Evolutionary conservation across 345 rosid species (phyloP), one percentile per base, ranked within the genome.

Genomic region (Linum trigynum): DNA sequence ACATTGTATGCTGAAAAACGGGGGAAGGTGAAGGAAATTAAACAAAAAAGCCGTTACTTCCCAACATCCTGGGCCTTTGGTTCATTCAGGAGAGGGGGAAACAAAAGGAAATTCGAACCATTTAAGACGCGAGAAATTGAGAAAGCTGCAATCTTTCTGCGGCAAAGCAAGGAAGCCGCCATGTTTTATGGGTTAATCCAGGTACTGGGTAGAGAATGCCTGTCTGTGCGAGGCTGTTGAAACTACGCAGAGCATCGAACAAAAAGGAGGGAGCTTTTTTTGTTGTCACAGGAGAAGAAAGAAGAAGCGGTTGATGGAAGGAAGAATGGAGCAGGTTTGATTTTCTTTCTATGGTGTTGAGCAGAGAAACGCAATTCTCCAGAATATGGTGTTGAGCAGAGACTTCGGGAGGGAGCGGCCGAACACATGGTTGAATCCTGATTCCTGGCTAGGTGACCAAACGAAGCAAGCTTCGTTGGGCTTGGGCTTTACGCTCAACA

Each of bases 151-250:
- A 72, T 78, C 77, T 82, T 84, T 71, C 83, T 85, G 17, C 62
- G 75, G 39, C 83, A 79, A 77, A 82, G 78, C 61, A 84, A 76
- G 53, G 72, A 77, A 79, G 74, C 72, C 39, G 80, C 83, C 96
- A 89, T 79, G 51, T 9, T 9, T 45, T 45, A 45, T 45, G 51
- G 12, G 51, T 45, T 14, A 9, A 45, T 14, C 7, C 8, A 45
- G 12, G 7, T 45, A 45, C 7, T 45, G 12, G 7, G 12, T 5
- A 7, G 2, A 2, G 51, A 23, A 23, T 23, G 32, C 32, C 32
- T 23, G 32, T 23, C 32, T 23, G 32, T 23, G 32, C 32, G 32
- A 23, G 32, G 32, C 32, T 23, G 51, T 45, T 45, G 51, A 45
- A 45, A 45, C 51, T 45, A 23, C 32, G 32, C 51, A 45, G 51